Base-by-base conservation (phyloP, 306 rosid species). In the Aeschynomene evenia region DNA sequence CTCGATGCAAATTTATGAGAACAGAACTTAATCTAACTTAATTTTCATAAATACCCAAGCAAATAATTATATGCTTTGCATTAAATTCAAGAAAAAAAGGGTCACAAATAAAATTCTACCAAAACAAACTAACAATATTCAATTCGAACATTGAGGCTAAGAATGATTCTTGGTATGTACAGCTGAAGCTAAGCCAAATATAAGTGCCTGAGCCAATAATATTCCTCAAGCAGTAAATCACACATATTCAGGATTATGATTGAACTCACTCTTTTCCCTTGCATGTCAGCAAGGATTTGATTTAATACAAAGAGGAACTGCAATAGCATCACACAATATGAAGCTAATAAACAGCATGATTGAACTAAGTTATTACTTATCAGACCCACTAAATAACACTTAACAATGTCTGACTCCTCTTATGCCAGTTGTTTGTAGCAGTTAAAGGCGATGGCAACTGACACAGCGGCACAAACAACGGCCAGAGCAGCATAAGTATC, bases 401-500 rank as follows among this genome's bases (percentile, higher is more conserved):
- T 45, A 57, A 19, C 55, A 68, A 63, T 48, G 80, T 51, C n/a
- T 39, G 76, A 63, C 51, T 70, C 63, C 63, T 31, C 68, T 76
- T 58, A 88, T 63, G 72, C 77, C 78, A 82, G 61, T 71, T 93
- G 87, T 72, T 84, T 90, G 87, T 82, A 90, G 94, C 88, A 90
- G 84, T 88, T 84, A 83, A 80, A 90, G 68, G 98, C 98, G 66
- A 90, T 63, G 51, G 67, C 85, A 37, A 93, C 97, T 0, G 97
- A 90, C 13, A 78, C 87, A 16, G 87, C 96, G 46, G 98, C 98
- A 74, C 96, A 93, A 28, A 76, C 79, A 58, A 93, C 93, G 29
- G 97, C 91, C 34, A 88, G 78, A 56, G 86, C 94, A 1, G 98
- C 98, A 26, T 85, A 84, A 2, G 96, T 86, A 79, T 93, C 98